Evolutionary conservation across 2,329 filamentous ascomycete species (phyloP), one percentile per base, ranked within the genome.

Genomic region (Colletotrichum gigasporum): DNA sequence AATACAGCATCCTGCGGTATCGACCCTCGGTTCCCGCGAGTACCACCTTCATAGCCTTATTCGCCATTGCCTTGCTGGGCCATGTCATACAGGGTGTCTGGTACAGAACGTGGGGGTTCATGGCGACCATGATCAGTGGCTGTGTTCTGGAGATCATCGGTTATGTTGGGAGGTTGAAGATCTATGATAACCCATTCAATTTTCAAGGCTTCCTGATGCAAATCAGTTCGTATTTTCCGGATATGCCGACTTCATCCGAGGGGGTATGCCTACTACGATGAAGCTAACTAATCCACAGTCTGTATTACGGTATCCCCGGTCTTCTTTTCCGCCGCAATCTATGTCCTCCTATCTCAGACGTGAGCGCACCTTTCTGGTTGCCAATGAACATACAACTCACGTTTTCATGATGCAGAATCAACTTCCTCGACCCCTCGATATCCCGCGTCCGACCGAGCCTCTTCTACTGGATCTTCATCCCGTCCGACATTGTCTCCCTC

Each of bases 151-250:
- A 89, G 71, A 82, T 90, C n/a, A 71, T 89, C 12, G 89, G 89
- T 6, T 91, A 91, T 62, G 76, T 78, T 0, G 89, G 87, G 0
- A 81, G 89, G 5, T 77, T 90, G 20, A 72, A 87, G 53, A 74
- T 88, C 59, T 79, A 85, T 59, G 70, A 81, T 14, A 86, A 90
- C 58, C 86, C 87, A 0, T 91, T 87, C 69, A 76, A 70, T 22
- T 83, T 89, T 71, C 69, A 72, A 1, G 87, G 83, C 0, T 91
- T 91, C 71, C 80, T 90, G 68, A 82, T 90, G 5, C 87, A 91
- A 73, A 89, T 90, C 67, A 72, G 73, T 79, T 71, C 55, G 71
- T 78, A n/a, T n/a, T 22, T 8, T 47, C 28, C 22, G 35, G 22
- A 6, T n/a, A n/a, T n/a, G n/a, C n/a, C n/a, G n/a, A n/a, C n/a